These are phyloP conservation scores for Singerocomus inundabilis DNA, from an alignment of 1,284 basidiomycete genomes.

Conservation along the genomic window DNA sequence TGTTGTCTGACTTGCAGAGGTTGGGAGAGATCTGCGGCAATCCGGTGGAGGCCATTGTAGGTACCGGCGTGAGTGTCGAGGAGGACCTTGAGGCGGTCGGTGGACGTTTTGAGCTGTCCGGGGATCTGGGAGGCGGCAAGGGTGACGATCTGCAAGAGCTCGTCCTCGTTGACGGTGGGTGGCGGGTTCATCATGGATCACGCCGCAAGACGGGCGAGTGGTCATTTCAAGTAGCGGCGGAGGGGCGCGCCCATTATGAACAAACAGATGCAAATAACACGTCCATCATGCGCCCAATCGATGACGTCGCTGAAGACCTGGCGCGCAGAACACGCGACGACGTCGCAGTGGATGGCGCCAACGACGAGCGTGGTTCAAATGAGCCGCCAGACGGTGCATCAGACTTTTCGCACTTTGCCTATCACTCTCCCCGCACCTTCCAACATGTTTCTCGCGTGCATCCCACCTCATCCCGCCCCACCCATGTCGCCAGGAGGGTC, in stretches of 20 bases:
- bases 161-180: slow-evolving; percentile 46
- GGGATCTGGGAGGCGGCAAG: slow-evolving; percentile 73
- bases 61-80: slow-evolving; percentile 60
- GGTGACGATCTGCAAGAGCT: slow-evolving; percentile 62
- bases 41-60: slow-evolving; percentile 67
- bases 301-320: slow-evolving; percentile 7
- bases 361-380: slow-evolving; percentile 6
- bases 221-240: background rate
- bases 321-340: background rate
- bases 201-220: background rate
- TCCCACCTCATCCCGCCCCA: slow-evolving; percentile 3
- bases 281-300: slow-evolving; percentile 21
- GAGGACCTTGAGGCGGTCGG: slow-evolving; percentile 62
- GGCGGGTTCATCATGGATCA: slow-evolving; percentile 24
- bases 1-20: slow-evolving; percentile 69
- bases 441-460: background rate
- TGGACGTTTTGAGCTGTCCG: slow-evolving; percentile 53
- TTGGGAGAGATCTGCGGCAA: slow-evolving; percentile 57
- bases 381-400: too few species aligned
- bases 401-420: slow-evolving; percentile 37
- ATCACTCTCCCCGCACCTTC: slow-evolving; percentile 6
- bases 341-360: background rate
- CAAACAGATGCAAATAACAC: slow-evolving; percentile 35
- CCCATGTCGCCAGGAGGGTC: background rate
- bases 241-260: slow-evolving; percentile 11